Conservation (phyloP, 1,284 basidiomycete species). For the Peniophora sp. region DNA sequence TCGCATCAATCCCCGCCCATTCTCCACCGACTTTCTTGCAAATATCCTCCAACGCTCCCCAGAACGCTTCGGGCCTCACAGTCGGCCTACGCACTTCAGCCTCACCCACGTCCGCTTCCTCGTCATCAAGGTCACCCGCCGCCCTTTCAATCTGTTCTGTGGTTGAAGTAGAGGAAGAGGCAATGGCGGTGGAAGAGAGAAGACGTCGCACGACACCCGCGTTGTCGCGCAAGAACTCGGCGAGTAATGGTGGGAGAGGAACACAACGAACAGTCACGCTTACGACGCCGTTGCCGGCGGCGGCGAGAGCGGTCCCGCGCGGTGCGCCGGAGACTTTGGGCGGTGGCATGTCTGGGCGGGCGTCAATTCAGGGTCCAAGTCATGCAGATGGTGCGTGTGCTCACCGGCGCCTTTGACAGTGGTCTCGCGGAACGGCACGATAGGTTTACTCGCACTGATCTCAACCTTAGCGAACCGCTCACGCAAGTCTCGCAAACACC, state of each 20-base stretch:
- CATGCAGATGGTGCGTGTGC: conserved; percentile 13
- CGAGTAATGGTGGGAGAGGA: conserved; percentile 67
- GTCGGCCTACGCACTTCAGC: conserved; percentile 50
- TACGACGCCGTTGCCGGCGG: conserved; percentile 65
- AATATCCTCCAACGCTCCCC: conserved; percentile 61
- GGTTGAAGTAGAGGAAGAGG: conserved; percentile 31
- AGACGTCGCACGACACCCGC: conserved; percentile 47
- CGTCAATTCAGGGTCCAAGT: not conserved
- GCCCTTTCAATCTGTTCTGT: not conserved
- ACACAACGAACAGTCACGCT: conserved; percentile 80
- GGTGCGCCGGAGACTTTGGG: conserved; percentile 68
- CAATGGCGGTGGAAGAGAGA: conserved; percentile 36
- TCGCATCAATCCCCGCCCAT: conserved; percentile 70
- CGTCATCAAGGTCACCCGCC: conserved; percentile 28
- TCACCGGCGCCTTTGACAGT: conserved; percentile 73
- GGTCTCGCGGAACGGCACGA: conserved; percentile 97
- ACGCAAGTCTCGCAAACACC: conserved; percentile 91
- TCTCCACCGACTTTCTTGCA: conserved; percentile 72
- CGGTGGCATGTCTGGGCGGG: conserved; percentile 70
- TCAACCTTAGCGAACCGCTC: conserved; percentile 93
- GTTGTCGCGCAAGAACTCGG: conserved; percentile 76
- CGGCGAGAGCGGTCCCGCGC: conserved; percentile 75
- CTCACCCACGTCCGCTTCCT: conserved; percentile 25
- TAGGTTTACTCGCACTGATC: conserved; percentile 90
- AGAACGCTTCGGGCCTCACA: conserved; percentile 74